A percentile compares a stretch with the other conserved stretches of the same genome.
Conservation (phyloP, 2,329 filamentous ascomycete species). For the Stenocarpella maydis region DNA sequence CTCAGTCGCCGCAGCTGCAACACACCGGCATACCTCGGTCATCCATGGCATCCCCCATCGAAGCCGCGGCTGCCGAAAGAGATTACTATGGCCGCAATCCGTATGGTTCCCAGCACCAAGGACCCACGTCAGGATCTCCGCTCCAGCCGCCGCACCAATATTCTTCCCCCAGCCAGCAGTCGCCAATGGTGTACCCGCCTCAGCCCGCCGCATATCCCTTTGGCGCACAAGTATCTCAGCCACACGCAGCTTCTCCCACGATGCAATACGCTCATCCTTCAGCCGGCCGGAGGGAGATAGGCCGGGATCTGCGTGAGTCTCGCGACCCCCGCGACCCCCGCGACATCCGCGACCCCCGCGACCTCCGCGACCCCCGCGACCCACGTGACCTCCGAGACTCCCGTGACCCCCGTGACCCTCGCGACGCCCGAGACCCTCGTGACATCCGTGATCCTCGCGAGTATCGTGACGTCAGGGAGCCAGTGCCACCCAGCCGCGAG, state of each 20-base stretch:
- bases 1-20: slow-evolving; percentile 59
- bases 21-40: slow-evolving; percentile 55
- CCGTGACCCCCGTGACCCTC: slow-evolving; percentile 51
- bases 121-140: slow-evolving; percentile 44
- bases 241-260: slow-evolving; percentile 57
- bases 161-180: slow-evolving; percentile 38
- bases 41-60: slow-evolving; percentile 51
- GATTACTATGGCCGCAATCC: slow-evolving; percentile 58
- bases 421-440: slow-evolving; percentile 52
- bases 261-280: slow-evolving; percentile 56
- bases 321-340: slow-evolving; percentile 53
- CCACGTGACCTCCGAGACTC: slow-evolving; percentile 24
- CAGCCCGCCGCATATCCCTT: slow-evolving; percentile 55
- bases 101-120: slow-evolving; percentile 45
- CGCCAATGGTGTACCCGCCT: slow-evolving; percentile 40
- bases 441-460: slow-evolving; percentile 53
- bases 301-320: slow-evolving; percentile 26
- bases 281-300: background rate
- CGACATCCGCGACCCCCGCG: slow-evolving; percentile 50
- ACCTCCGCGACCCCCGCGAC: background rate
- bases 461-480: slow-evolving; percentile 53
- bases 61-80: slow-evolving; percentile 50
- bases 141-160: slow-evolving; percentile 41
- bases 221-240: slow-evolving; percentile 53
- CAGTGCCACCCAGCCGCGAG: slow-evolving; percentile 48